Conservation (phyloP, 106 monocot species). For the Vanilla planifolia region DNA sequence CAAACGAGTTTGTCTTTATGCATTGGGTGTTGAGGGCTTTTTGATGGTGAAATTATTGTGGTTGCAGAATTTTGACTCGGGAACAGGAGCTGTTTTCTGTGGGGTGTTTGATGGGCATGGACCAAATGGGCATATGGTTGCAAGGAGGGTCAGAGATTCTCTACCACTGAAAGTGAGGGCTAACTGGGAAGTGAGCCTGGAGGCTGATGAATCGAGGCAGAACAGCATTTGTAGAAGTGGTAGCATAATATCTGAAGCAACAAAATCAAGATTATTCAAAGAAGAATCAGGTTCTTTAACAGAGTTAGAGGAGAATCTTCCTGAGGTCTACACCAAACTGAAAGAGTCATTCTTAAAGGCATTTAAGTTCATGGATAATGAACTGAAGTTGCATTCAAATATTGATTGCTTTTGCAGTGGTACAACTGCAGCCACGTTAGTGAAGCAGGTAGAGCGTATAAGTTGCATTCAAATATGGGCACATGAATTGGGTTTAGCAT, state of each 20-base stretch:
- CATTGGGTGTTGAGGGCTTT: too few species aligned
- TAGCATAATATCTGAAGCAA: constrained; percentile 56
- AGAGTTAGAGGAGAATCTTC: constrained; percentile 45
- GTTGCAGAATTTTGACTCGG: constrained; percentile 52
- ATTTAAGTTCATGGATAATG: constrained; percentile 92
- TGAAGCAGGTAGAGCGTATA: constrained; percentile 57
- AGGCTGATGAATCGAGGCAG: constrained; percentile 7
- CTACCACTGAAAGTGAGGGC: constrained; percentile 70
- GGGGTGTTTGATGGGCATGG: constrained; percentile 99
- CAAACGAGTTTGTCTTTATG: too few species aligned
- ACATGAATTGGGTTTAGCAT: background rate
- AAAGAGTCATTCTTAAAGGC: constrained; percentile 73
- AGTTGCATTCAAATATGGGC: background rate
- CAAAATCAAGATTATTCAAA: constrained; percentile 12
- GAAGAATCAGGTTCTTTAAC: constrained; percentile 6
- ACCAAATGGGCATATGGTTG: constrained; percentile 82
- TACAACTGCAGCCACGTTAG: constrained; percentile 67
- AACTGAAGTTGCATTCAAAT: constrained; percentile 56
- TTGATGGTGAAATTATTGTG: background rate
- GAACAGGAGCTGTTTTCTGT: constrained; percentile 67
- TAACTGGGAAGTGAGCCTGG: constrained; percentile 40
- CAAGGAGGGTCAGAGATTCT: constrained; percentile 84
- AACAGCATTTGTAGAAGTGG: constrained; percentile 23
- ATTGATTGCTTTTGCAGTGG: constrained; percentile 98
- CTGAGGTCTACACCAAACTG: constrained; percentile 53